Evolutionary conservation across 768 basidiomycete genomes (phyloP).

Genomic region (Mycena rosella): DNA sequence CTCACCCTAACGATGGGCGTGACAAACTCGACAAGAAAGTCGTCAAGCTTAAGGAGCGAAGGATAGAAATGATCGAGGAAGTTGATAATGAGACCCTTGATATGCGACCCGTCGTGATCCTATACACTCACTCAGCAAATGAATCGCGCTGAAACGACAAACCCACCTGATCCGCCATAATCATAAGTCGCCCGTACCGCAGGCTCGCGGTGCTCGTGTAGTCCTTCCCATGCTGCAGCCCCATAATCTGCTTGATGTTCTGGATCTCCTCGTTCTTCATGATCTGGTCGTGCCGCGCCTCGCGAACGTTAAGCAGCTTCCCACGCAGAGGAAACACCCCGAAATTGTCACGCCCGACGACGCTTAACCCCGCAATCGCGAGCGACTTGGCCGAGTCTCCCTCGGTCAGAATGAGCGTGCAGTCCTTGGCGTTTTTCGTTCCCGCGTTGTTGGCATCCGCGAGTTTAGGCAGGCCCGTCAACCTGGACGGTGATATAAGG

Average conservation of each 20-base stretch:
- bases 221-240: constrained; percentile 93
- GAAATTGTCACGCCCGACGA: constrained; percentile 96
- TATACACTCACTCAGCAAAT: constrained; percentile 45
- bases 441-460: constrained; percentile 99
- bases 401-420: constrained; percentile 97
- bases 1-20: constrained; percentile 95
- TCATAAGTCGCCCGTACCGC: constrained; percentile 96
- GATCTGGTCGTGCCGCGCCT: constrained; percentile 95
- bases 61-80: constrained; percentile 98
- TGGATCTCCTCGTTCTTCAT: constrained; percentile 99
- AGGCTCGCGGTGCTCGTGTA: constrained; percentile 77
- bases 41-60: constrained; percentile 88
- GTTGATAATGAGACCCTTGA: constrained; percentile 99
- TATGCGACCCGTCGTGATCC: constrained; percentile 99
- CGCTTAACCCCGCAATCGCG: constrained; percentile 93
- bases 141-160: neutral
- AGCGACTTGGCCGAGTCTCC: constrained; percentile 99
- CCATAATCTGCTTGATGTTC: constrained; percentile 98
- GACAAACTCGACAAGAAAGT: constrained; percentile 97
- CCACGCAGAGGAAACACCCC: constrained; percentile 98
- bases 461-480: constrained; percentile 92
- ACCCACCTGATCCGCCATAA: constrained; percentile 98
- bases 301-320: constrained; percentile 96
- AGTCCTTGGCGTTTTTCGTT: constrained; percentile 80
- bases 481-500: constrained; percentile 56